Conservation (phyloP, 2,329 filamentous ascomycete species). For the Fusarium lateritium region DNA sequence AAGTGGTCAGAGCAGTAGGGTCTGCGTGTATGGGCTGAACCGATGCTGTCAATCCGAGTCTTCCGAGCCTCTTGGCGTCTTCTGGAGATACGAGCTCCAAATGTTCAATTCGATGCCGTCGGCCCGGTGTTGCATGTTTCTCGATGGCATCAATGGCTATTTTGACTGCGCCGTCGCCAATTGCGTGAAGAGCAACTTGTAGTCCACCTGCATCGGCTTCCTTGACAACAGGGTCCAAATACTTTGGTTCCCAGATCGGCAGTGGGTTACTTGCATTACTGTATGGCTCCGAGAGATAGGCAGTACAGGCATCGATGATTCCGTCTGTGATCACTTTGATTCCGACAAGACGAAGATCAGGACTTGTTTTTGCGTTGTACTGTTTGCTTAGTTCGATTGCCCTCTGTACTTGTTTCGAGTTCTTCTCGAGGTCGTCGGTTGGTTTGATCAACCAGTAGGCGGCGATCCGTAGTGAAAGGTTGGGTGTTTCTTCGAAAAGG, state of each 20-base stretch:
- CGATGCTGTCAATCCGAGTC: constrained; percentile 69
- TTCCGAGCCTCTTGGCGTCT: constrained; percentile 69
- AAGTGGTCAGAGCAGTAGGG: constrained; percentile 70
- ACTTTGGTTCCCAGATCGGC: constrained; percentile 67
- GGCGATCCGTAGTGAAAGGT: constrained; percentile 61
- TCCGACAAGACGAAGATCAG: constrained; percentile 65
- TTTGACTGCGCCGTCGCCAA: constrained; percentile 71
- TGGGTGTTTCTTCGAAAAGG: constrained; percentile 51
- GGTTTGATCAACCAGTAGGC: constrained; percentile 72
- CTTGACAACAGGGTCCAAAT: constrained; percentile 67
- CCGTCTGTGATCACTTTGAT: constrained; percentile 76
- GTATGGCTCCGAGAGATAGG: constrained; percentile 70
- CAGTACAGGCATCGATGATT: constrained; percentile 74
- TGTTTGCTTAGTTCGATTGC: constrained; percentile 61
- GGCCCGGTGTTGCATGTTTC: constrained; percentile 55
- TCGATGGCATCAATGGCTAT: constrained; percentile 69
- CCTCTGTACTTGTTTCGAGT: constrained; percentile 62
- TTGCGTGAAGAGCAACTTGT: constrained; percentile 74
- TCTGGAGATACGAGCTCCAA: constrained; percentile 69
- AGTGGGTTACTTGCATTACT: constrained; percentile 58
- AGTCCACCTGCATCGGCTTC: constrained; percentile 66
- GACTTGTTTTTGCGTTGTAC: constrained; percentile 53
- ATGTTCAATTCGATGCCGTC: constrained; percentile 74
- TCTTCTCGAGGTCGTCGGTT: constrained; percentile 49
- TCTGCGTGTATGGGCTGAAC: constrained; percentile 70